phyloP scores from a whole-genome alignment of 345 rosid genomes.

The Brassica cretica region DNA sequence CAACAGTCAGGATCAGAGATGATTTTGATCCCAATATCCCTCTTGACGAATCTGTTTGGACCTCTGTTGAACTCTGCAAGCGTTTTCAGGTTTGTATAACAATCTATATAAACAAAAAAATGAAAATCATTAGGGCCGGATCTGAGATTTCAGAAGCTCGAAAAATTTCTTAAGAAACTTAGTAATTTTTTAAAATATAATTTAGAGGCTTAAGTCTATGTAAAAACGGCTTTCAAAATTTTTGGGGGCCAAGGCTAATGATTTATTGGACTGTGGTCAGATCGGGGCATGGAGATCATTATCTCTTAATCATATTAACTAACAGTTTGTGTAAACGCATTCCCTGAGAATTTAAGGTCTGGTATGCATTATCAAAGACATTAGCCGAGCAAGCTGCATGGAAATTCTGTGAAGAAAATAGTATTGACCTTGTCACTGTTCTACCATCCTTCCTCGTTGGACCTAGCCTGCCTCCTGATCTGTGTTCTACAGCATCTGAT shows the following conservation, averaged over 20 bases:
- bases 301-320: slow-evolving; percentile 9
- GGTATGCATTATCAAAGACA: slow-evolving; percentile 79
- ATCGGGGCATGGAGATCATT: neutral
- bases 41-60: slow-evolving; percentile 85
- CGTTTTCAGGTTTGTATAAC: slow-evolving; percentile 43
- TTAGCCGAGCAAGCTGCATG: slow-evolving; percentile 89
- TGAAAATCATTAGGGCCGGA: too few relatives aligned
- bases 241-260: too few relatives aligned
- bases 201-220: too few relatives aligned
- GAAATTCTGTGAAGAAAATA: slow-evolving; percentile 68
- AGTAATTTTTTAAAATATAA: too few relatives aligned
- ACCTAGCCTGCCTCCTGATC: slow-evolving; percentile 70
- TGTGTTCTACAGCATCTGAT: slow-evolving; percentile 79
- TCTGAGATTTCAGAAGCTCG: too few relatives aligned
- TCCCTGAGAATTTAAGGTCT: too few relatives aligned
- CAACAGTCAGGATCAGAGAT: slow-evolving; percentile 67
- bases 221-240: too few relatives aligned
- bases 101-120: neutral
- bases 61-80: slow-evolving; percentile 72
- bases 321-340: slow-evolving; percentile 18
- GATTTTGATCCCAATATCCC: slow-evolving; percentile 63
- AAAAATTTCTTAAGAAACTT: too few relatives aligned
- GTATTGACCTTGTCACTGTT: slow-evolving; percentile 63
- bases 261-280: too few relatives aligned
- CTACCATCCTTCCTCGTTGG: slow-evolving; percentile 79